Evolutionary conservation across 2,329 filamentous ascomycete genomes (phyloP), one percentile per base, ranked within the genome.

Genomic region (Leptographium galeiforme): DNA sequence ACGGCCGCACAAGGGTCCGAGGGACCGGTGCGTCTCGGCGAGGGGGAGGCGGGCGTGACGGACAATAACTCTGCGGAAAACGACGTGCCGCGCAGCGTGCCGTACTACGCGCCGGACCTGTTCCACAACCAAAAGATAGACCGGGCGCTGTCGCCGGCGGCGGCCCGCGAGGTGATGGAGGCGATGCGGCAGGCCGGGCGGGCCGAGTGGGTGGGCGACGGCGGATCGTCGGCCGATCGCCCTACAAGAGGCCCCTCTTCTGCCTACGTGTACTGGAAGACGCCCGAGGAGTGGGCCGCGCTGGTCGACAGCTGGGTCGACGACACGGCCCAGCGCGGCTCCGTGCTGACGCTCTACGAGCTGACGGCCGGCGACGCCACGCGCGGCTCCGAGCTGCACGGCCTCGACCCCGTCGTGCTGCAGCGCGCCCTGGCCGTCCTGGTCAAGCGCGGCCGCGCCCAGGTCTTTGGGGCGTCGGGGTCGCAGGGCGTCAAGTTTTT

Each of bases 401-500:
- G 87, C n/a, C 86, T 98, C 73, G 90, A 97, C 64, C 74, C 77
- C 47, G 87, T 89, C 30, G 68, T 95, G 57, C 75, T 98, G 63
- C 78, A 85, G 60, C 89, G 85, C 67, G 85, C 87, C 40, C 74
- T 98, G 49, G 78, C 80, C 56, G 75, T 93, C 50, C 75, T 96
- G 49, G 90, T 95, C 39, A 95, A 94, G 75, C 79, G 85, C 57
- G 89, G 89, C 60, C 95, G 87, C 70, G 91, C 90, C 14, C 91
- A 97, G 68, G 82, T 97, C 32, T 97, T 98, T 70, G 91, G 91
- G 38, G 79, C 81, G 52, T 89, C 91, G 62, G 89, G 91, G 65
- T 86, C 87, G 56, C 81, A 87, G 63, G 93, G 93, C 62, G 89
- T 97, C 59, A 98, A 98, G 72, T 97, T 98, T 72, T 97, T 97